Base-by-base conservation (phyloP, 345 rosid genomes). In the Salix udensis region DNA sequence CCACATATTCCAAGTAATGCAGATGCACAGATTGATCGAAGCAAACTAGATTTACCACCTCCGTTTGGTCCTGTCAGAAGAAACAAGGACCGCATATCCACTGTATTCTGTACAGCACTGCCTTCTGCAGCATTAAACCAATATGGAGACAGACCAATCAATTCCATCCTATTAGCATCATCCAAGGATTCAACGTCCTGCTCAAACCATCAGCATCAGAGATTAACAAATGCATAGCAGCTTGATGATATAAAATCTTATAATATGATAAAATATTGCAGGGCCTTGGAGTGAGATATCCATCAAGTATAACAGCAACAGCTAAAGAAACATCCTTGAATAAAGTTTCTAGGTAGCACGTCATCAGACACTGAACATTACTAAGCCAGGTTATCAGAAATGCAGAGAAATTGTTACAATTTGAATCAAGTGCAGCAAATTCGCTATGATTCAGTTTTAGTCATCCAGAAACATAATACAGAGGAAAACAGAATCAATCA, bases 21-120 rank as follows among this genome's bases (percentile, higher is more conserved):
- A 78, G 94, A 92, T 2, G 99, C 97, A 67, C 99, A 92, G 52
- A 92, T 90, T 18, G 99, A 93, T 79, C 98, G 91, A 78, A 96
- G 97, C 84, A 96, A 87, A 84, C 97, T 96, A 42, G 99, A 96
- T 93, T 96, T 96, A 74, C 99, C 99, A 82, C 99, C 98, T 65
- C 99, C 98, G 48, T 96, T 96, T 74, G 99, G 98, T 74, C 99
- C 99, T 28, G 99, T 96, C 80, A 96, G 80, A 72, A 96, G 90
- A 87, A 90, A 86, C 71, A 96, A 77, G 31, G 94, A 91, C 76
- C 83, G 88, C 99, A 96, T 96, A 76, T 89, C 93, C 30, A 96
- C 91, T 11, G 93, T 88, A 79, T 93, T 96, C 34, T 75, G 85
- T 48, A 96, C 94, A 78, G 97, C 94, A 83, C 89, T 88, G 79